Evolutionary conservation across 768 basidiomycete species (phyloP).

Genomic region (Scleroderma citrinum): DNA sequence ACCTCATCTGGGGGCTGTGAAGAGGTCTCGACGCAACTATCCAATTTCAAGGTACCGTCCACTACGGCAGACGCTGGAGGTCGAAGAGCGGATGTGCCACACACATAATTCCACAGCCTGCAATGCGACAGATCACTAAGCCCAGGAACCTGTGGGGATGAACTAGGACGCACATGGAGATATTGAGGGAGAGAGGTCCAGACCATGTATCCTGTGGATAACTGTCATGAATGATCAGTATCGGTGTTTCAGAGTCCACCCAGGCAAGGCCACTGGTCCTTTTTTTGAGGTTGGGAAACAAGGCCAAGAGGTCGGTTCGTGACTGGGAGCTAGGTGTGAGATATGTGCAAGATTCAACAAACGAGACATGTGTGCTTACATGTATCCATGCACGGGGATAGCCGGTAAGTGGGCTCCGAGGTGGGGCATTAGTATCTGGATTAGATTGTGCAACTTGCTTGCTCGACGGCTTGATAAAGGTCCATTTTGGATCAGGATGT

Average conservation of each 20-base stretch:
- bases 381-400: constrained; percentile 24
- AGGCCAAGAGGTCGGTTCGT: constrained; percentile 11
- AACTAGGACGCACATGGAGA: constrained; percentile 16
- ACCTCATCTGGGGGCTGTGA: no score
- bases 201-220: constrained; percentile 12
- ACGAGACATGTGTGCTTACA: constrained; percentile 12
- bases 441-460: background rate
- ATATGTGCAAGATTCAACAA: background rate
- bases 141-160: background rate
- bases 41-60: no score
- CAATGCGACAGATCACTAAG: background rate
- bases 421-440: background rate
- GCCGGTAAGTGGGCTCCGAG: background rate
- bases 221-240: constrained; percentile 16
- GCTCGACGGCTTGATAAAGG: constrained; percentile 8
- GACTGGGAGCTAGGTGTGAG: constrained; percentile 13
- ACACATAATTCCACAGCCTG: constrained; percentile 23
- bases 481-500: constrained; percentile 11
- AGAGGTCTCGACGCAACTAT: no score
- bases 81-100: constrained; percentile 10
- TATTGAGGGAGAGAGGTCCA: constrained; percentile 10
- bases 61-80: background rate
- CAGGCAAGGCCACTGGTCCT: constrained; percentile 16
- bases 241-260: constrained; percentile 23
- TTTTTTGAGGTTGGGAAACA: constrained; percentile 22